These are phyloP conservation scores for Anaeromyces robustus DNA, from an alignment of 192 early-diverging fungal species.

Conservation along the genomic window DNA sequence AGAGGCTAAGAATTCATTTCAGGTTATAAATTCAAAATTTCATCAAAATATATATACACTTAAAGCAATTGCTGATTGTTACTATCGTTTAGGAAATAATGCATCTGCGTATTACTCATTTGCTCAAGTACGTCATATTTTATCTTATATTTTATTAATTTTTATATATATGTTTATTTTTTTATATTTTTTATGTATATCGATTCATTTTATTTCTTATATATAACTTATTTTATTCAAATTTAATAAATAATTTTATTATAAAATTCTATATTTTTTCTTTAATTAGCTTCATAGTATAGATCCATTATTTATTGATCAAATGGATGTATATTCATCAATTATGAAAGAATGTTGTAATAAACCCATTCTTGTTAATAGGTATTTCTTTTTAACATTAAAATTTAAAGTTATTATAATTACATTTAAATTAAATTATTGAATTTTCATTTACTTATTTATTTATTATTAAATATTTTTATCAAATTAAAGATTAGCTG, in stretches of 20 bases:
- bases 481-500: not conserved
- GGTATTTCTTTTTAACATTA: not conserved
- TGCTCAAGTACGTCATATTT: not conserved
- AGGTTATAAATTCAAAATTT: not conserved
- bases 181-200: too few relatives aligned
- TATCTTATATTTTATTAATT: too few relatives aligned
- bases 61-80: not conserved
- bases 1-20: not conserved
- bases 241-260: too few relatives aligned
- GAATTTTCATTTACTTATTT: too few relatives aligned
- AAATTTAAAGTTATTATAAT: too few relatives aligned
- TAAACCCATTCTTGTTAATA: not conserved
- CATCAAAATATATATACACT: not conserved
- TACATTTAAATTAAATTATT: too few relatives aligned
- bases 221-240: too few relatives aligned
- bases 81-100: not conserved
- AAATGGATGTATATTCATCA: not conserved
- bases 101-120: not conserved
- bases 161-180: too few relatives aligned
- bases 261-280: too few relatives aligned
- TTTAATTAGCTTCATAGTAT: not conserved
- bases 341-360: not conserved
- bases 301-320: not conserved
- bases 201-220: too few relatives aligned
- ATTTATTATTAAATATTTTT: too few relatives aligned